phyloP scores from a whole-genome alignment of 1,139 yeast species.

The Arxiozyma heterogenica region DNA sequence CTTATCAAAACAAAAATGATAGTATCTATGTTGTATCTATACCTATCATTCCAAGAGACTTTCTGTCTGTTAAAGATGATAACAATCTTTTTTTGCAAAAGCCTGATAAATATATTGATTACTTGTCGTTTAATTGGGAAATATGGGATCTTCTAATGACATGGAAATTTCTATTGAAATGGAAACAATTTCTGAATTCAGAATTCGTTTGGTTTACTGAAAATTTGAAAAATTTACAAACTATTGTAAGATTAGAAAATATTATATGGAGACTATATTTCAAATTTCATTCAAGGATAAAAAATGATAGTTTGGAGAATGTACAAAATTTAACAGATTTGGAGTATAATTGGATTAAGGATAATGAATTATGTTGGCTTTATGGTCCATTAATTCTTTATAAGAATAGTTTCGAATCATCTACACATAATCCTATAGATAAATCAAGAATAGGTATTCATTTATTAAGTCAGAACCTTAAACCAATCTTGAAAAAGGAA shows the following conservation, averaged over 20 bases:
- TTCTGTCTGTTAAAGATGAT: slow-evolving; percentile 2
- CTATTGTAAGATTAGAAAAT: slow-evolving; percentile 8
- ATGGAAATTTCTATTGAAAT: slow-evolving; percentile 9
- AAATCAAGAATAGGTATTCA: slow-evolving; percentile 2
- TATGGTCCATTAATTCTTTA: slow-evolving; percentile 47
- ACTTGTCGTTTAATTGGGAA: slow-evolving; percentile 6
- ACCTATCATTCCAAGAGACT: slow-evolving; percentile 3
- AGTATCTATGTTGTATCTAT: not conserved
- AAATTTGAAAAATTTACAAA: not conserved
- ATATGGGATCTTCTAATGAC: slow-evolving; percentile 7
- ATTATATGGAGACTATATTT: slow-evolving; percentile 11
- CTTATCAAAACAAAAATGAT: not conserved
- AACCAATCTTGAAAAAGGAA: slow-evolving; percentile 72
- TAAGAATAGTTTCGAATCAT: slow-evolving; percentile 16
- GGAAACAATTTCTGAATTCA: slow-evolving; percentile 1
- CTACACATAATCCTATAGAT: not conserved
- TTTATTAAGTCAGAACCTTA: slow-evolving; percentile 25
- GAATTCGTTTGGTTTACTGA: not conserved
- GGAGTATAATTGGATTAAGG: slow-evolving; percentile 33
- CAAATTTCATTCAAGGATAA: not conserved
- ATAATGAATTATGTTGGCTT: slow-evolving; percentile 66
- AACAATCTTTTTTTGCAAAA: not conserved
- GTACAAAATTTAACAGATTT: not conserved
- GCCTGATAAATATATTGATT: slow-evolving; percentile 8
- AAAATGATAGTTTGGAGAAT: slow-evolving; percentile 37